Base-by-base conservation (phyloP, 331 rosid genomes). In the Spiraea crenata region DNA sequence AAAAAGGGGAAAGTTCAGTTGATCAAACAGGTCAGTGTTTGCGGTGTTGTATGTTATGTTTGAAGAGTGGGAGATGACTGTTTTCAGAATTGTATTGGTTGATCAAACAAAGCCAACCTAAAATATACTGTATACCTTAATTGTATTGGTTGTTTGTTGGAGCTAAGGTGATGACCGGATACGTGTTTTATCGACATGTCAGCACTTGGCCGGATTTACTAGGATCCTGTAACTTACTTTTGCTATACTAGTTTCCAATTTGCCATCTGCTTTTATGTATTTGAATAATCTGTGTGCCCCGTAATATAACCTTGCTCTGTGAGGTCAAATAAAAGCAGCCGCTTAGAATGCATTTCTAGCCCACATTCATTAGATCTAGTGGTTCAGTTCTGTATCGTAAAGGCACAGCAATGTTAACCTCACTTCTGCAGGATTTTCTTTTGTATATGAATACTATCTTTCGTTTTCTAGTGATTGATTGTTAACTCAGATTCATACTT, bases 381-480 rank as follows among this genome's bases (percentile, higher is more conserved):
- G 48, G 13, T 64, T 71, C 35, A 64, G 41, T 48, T 39, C 54
- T 4, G 61, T 72, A 47, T 64, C 17, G 10, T 15, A 63, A n/a
- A 64, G 20, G 47, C 58, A 44, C 45, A 42, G 34, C 1, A 34
- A 5, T 44, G 41, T 62, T 2, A 64, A n/a, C 38, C 6, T 66
- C 34, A 16, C 40, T 8, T 61, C 7, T 25, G 35, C 7, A 5
- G 34, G 15, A 17, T 54, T 19, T 38, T 15, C 19, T 55, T 7
- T 9, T 17, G 38, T 11, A 67, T 40, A 13, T 74, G 35, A 55
- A 41, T 37, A 5, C 0, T 25, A 9, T 16, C 52, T 25, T 46
- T 25, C 61, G 17, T 42, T 41, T 70, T 46, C 54, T 58, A 25
- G 35, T 48, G 39, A 17, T 40, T 13, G 49, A 46, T 11, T 48